Conservation (phyloP, 768 basidiomycete genomes). For the Suillus decipiens region DNA sequence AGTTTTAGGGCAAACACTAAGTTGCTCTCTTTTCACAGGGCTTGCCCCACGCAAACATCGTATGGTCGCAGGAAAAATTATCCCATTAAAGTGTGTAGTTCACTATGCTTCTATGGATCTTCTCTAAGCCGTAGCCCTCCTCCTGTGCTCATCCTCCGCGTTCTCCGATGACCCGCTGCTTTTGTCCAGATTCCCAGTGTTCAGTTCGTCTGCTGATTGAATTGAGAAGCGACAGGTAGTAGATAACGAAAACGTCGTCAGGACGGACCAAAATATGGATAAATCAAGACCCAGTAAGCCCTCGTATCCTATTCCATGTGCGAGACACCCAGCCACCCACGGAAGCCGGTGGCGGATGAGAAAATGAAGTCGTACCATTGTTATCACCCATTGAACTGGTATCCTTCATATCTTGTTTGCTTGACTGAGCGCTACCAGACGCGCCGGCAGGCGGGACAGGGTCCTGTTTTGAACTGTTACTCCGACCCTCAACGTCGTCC, state of each 20-base stretch:
- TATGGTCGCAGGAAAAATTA: slow-evolving; percentile 9
- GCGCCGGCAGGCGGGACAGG: slow-evolving; percentile 18
- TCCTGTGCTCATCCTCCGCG: slow-evolving; percentile 46
- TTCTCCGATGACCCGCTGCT: slow-evolving; percentile 39
- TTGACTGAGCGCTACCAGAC: slow-evolving; percentile 24
- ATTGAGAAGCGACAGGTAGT: slow-evolving; percentile 31
- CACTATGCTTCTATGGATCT: slow-evolving; percentile 31
- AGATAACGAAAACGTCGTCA: slow-evolving; percentile 30
- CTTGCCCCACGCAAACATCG: slow-evolving; percentile 7
- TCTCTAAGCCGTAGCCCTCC: slow-evolving; percentile 47
- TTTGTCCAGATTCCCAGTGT: slow-evolving; percentile 26
- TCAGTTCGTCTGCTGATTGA: slow-evolving; percentile 28
- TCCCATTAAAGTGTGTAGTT: slow-evolving; percentile 19
- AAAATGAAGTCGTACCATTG: slow-evolving; percentile 79
- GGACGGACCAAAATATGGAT: slow-evolving; percentile 52
- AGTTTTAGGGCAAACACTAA: slow-evolving; percentile 10
- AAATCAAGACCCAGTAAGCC: slow-evolving; percentile 71
- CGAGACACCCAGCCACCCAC: slow-evolving; percentile 69
- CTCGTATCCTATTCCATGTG: slow-evolving; percentile 65
- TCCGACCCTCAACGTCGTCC: slow-evolving; percentile 85
- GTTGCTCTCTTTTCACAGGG: slow-evolving; percentile 7
- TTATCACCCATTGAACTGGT: slow-evolving; percentile 35
- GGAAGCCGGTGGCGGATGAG: slow-evolving; percentile 53
- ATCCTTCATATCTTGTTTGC: slow-evolving; percentile 22
- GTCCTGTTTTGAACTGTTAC: slow-evolving; percentile 23